These are phyloP conservation scores for Candida sakaeoensis DNA, from an alignment of 805 yeast genomes.

Conservation along the genomic window DNA sequence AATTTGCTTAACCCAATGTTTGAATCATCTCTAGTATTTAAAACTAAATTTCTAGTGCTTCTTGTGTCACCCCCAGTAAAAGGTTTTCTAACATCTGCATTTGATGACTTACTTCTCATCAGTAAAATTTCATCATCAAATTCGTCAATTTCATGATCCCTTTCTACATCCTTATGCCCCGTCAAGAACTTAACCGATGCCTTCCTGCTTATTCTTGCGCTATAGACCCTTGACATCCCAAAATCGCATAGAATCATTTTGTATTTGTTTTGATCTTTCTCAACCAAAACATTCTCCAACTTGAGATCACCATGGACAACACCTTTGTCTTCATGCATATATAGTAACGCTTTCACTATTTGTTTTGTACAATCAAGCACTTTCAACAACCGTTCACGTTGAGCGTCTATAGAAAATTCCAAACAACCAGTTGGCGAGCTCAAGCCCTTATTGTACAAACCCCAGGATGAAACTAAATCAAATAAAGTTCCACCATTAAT, in stretches of 20 bases:
- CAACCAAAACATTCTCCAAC: conserved; percentile 73
- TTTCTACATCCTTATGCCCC: not conserved
- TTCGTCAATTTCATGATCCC: not conserved
- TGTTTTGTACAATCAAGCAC: conserved; percentile 42
- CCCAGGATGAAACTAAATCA: conserved; percentile 71
- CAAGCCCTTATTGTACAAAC: conserved; percentile 34
- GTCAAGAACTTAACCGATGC: conserved; percentile 10
- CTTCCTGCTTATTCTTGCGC: conserved; percentile 23
- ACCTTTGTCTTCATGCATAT: conserved; percentile 52
- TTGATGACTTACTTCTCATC: conserved; percentile 33
- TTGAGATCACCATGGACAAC: conserved; percentile 82
- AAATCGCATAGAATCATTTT: conserved; percentile 75
- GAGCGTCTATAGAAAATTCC: conserved; percentile 22
- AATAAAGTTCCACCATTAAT: conserved; percentile 77
- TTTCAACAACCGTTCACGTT: conserved; percentile 32
- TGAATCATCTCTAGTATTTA: conserved; percentile 25
- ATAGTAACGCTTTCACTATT: conserved; percentile 54
- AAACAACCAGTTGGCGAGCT: conserved; percentile 24
- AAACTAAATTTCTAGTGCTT: conserved; percentile 18
- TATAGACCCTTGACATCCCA: conserved; percentile 63
- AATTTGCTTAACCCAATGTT: conserved; percentile 28
- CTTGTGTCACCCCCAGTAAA: conserved; percentile 29
- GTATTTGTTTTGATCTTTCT: conserved; percentile 25
- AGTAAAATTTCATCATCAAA: conserved; percentile 15
- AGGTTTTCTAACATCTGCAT: conserved; percentile 31